Percentiles rank a stretch among this genome's conserved stretches.
Conservation (phyloP, 2,329 filamentous ascomycete genomes). For the Juglanconis oblonga region DNA sequence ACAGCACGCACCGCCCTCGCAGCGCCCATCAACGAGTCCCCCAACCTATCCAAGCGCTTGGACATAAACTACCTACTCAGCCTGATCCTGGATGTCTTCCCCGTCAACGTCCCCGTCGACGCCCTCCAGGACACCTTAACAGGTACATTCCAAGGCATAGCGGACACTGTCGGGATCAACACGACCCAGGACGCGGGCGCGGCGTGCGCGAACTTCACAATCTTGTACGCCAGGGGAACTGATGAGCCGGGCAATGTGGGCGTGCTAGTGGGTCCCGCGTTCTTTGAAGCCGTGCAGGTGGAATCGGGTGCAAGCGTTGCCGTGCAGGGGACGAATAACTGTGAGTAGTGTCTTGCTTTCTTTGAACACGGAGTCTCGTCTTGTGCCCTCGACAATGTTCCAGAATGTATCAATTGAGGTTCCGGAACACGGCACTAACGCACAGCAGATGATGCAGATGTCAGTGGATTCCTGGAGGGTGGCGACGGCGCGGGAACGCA, state of each 20-base stretch:
- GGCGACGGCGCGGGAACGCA: slow-evolving; percentile 20
- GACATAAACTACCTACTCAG: background rate
- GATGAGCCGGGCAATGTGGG: slow-evolving; percentile 24
- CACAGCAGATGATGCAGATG: slow-evolving; percentile 16
- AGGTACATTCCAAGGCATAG: background rate
- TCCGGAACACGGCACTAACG: background rate
- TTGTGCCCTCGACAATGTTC: too few relatives aligned
- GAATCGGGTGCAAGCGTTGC: slow-evolving; percentile 14
- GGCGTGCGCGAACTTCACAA: slow-evolving; percentile 16
- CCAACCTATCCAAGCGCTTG: background rate
- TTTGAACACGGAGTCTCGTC: background rate
- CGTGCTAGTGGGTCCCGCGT: slow-evolving; percentile 22
- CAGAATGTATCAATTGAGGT: too few relatives aligned
- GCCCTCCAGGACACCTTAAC: background rate
- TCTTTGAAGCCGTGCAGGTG: slow-evolving; percentile 21
- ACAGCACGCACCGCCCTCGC: background rate
- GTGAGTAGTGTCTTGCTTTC: background rate
- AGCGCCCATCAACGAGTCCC: background rate
- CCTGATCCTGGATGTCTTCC: background rate
- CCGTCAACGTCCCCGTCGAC: background rate
- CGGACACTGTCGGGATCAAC: background rate
- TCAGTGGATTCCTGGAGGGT: slow-evolving; percentile 21
- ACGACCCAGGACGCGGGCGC: background rate
- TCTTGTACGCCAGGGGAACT: slow-evolving; percentile 27
- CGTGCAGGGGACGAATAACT: slow-evolving; percentile 25